Evolutionary conservation across 2,329 filamentous ascomycete genomes (phyloP).

Genomic region (Metarhizium brunneum): DNA sequence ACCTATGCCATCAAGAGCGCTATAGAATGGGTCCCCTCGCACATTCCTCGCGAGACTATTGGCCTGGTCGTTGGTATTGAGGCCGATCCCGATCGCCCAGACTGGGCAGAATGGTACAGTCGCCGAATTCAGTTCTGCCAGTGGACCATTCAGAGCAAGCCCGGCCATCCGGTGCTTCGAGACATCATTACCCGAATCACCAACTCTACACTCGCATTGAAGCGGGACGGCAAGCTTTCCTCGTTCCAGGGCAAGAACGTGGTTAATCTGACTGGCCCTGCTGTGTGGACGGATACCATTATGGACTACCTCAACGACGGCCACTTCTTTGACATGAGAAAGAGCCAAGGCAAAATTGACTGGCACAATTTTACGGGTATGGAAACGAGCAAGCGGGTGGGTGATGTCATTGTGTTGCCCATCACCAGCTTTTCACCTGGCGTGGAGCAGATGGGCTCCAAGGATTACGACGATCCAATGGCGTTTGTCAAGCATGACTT

Average conservation of each 20-base stretch:
- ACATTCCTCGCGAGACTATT: constrained; percentile 66
- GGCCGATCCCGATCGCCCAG: constrained; percentile 83
- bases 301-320: constrained; percentile 92
- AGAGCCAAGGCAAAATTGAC: constrained; percentile 64
- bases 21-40: constrained; percentile 74
- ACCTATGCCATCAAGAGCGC: constrained; percentile 77
- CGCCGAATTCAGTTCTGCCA: constrained; percentile 96
- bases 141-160: constrained; percentile 96
- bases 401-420: constrained; percentile 85
- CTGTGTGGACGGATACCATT: constrained; percentile 85
- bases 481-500: constrained; percentile 97
- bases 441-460: constrained; percentile 85
- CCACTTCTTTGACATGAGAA: constrained; percentile 73
- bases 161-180: constrained; percentile 83
- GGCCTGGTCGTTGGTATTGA: constrained; percentile 92
- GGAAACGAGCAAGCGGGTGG: constrained; percentile 71
- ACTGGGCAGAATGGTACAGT: constrained; percentile 95
- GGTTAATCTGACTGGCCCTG: constrained; percentile 90
- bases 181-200: constrained; percentile 85
- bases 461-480: constrained; percentile 84
- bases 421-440: constrained; percentile 98
- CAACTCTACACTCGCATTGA: constrained; percentile 65
- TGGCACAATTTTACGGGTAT: constrained; percentile 88
- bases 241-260: constrained; percentile 59
- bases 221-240: constrained; percentile 55